Percentiles rank a stretch among this genome's conserved stretches.
phyloP scores from a whole-genome alignment of 1,284 basidiomycete genomes.

The Cutaneotrichosporon mucoides region DNA sequence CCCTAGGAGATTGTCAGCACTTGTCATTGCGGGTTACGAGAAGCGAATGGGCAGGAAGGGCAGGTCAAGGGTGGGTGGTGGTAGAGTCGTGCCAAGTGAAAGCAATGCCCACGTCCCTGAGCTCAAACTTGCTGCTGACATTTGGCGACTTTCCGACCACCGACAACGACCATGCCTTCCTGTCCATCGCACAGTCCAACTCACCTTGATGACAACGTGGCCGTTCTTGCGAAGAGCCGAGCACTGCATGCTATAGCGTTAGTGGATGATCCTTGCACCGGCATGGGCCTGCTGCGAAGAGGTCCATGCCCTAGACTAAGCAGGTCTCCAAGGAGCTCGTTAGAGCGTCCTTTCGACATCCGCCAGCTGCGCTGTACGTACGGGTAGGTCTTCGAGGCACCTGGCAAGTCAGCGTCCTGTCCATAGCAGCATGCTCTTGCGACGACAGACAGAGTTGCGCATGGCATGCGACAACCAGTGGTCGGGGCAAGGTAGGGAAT shows the following conservation, averaged over 20 bases:
- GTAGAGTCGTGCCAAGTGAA: not conserved
- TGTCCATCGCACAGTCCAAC: not conserved
- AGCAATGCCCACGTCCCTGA: not conserved
- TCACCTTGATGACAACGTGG: conserved; percentile 89
- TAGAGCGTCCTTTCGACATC: not conserved
- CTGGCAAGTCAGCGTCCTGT: conserved; percentile 31
- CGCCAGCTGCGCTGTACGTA: not conserved
- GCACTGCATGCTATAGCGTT: conserved; percentile 69
- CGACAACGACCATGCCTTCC: not conserved
- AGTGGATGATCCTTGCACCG: conserved; percentile 19
- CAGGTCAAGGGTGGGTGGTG: not conserved
- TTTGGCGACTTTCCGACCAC: not conserved
- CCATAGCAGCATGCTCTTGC: no score
- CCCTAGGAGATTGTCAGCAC: not conserved
- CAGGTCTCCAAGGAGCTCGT: not conserved
- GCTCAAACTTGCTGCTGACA: not conserved
- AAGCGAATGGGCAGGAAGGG: not conserved
- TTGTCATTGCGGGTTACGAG: no score
- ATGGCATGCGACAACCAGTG: no score
- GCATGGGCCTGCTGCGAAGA: not conserved
- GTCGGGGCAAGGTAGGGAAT: conserved; percentile 36
- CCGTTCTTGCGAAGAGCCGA: conserved; percentile 89
- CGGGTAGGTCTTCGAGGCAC: conserved; percentile 76
- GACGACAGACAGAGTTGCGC: no score
- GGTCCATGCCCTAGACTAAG: not conserved